Evolutionary conservation across 2,329 filamentous ascomycete species (phyloP).

Genomic region (Penicillium psychrosexuale): DNA sequence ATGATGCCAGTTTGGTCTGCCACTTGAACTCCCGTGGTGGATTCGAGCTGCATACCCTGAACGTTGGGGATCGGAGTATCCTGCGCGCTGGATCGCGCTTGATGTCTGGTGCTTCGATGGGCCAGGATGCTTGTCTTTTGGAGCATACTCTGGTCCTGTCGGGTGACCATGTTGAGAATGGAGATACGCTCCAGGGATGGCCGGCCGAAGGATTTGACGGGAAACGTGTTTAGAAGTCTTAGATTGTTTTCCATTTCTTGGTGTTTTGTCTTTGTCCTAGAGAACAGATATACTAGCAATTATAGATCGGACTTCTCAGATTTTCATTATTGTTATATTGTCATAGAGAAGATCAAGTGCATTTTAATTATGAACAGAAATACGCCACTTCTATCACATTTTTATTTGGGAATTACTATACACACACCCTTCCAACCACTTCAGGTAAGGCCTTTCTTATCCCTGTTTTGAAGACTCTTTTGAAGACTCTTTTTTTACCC

Average conservation of each 20-base stretch:
- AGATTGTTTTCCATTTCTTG: background rate
- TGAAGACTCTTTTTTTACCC: too few species aligned
- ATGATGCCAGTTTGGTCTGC: constrained; percentile 56
- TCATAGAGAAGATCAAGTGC: background rate
- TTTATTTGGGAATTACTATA: too few species aligned
- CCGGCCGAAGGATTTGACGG: constrained; percentile 46
- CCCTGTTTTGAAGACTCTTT: too few species aligned
- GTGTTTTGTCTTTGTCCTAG: too few species aligned
- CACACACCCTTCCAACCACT: too few species aligned
- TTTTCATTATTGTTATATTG: background rate
- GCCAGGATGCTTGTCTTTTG: constrained; percentile 52
- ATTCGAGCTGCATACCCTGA: constrained; percentile 54
- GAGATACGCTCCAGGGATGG: constrained; percentile 55
- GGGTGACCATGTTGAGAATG: constrained; percentile 54
- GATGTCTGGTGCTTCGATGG: constrained; percentile 54
- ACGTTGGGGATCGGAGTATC: constrained; percentile 53
- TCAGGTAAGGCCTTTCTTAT: too few species aligned
- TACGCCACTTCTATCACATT: background rate
- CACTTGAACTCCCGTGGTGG: constrained; percentile 58
- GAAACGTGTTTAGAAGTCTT: constrained; percentile 6
- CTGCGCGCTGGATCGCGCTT: constrained; percentile 53
- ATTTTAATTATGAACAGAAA: background rate
- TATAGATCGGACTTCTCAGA: background rate
- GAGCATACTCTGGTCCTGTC: constrained; percentile 59
- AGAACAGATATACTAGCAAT: background rate